Percentiles rank a stretch among this genome's conserved stretches.
Conservation (phyloP, 2,329 filamentous ascomycete species). For the Leptographium galeiforme region DNA sequence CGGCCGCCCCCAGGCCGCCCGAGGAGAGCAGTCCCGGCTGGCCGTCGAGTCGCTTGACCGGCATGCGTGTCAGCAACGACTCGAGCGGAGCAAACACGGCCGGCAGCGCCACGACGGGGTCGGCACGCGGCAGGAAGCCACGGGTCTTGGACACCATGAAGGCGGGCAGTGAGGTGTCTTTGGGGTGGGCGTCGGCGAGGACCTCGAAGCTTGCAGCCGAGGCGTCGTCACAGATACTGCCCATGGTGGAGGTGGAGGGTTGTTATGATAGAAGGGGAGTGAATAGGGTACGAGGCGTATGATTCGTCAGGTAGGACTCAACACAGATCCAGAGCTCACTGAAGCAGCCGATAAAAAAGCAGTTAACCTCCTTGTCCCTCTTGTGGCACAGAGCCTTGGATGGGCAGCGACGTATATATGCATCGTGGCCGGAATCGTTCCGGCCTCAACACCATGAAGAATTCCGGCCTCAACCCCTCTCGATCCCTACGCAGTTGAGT, state of each 20-base stretch:
- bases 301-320: not conserved
- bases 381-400: slow-evolving; percentile 1
- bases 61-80: slow-evolving; percentile 61
- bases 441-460: slow-evolving; percentile 20
- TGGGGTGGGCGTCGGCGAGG: slow-evolving; percentile 47
- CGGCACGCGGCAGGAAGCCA: slow-evolving; percentile 59
- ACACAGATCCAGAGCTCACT: too few species aligned
- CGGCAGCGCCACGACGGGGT: slow-evolving; percentile 52
- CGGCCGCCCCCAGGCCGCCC: slow-evolving; percentile 60
- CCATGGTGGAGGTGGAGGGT: slow-evolving; percentile 20
- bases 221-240: slow-evolving; percentile 21
- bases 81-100: slow-evolving; percentile 60
- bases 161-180: slow-evolving; percentile 51
- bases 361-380: not conserved
- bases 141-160: slow-evolving; percentile 69
- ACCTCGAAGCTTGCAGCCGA: slow-evolving; percentile 36
- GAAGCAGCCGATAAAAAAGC: not conserved
- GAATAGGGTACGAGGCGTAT: slow-evolving; percentile 3
- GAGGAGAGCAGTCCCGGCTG: slow-evolving; percentile 64
- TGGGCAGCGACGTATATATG: slow-evolving; percentile 27
- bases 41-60: slow-evolving; percentile 62
- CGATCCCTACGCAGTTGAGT: not conserved
- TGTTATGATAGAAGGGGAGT: not conserved
- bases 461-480: slow-evolving; percentile 10
- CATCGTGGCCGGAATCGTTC: slow-evolving; percentile 34